phyloP scores from a whole-genome alignment of 2,329 filamentous ascomycete species.

The Alternaria infectoria region DNA sequence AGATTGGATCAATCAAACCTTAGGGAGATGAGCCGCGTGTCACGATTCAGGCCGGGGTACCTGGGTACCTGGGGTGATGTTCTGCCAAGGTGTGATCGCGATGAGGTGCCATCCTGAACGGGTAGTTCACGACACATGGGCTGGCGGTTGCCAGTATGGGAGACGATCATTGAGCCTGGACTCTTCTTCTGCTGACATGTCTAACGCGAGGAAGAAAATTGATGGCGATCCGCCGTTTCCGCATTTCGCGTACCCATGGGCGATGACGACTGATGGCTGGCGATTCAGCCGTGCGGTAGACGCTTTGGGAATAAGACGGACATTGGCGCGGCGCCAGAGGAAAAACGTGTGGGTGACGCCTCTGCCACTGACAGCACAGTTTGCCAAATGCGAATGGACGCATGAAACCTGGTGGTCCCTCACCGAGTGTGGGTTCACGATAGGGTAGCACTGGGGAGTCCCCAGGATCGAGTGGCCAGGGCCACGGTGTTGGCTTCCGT shows the following conservation, averaged over 20 bases:
- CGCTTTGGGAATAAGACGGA: constrained; percentile 19
- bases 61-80: not conserved
- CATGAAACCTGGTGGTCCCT: constrained; percentile 27
- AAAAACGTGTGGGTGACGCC: constrained; percentile 20
- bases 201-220: constrained; percentile 14
- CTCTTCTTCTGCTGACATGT: not conserved
- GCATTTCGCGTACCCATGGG: constrained; percentile 11
- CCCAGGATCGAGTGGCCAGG: constrained; percentile 14
- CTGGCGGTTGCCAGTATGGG: constrained; percentile 4
- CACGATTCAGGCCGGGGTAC: not conserved
- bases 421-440: constrained; percentile 20
- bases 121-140: constrained; percentile 11
- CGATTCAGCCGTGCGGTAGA: constrained; percentile 24
- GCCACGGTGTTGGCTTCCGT: constrained; percentile 10
- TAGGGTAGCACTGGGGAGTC: constrained; percentile 31
- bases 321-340: constrained; percentile 21
- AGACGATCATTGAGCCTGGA: constrained; percentile 15
- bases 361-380: constrained; percentile 30
- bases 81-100: not conserved
- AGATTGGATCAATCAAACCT: constrained; percentile 21
- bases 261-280: constrained; percentile 24
- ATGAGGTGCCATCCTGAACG: constrained; percentile 6
- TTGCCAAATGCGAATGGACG: constrained; percentile 26
- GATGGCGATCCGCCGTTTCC: constrained; percentile 15
- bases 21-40: constrained; percentile 8